Evolutionary conservation across 2,329 filamentous ascomycete genomes (phyloP).

Genomic region (Didymella exigua): DNA sequence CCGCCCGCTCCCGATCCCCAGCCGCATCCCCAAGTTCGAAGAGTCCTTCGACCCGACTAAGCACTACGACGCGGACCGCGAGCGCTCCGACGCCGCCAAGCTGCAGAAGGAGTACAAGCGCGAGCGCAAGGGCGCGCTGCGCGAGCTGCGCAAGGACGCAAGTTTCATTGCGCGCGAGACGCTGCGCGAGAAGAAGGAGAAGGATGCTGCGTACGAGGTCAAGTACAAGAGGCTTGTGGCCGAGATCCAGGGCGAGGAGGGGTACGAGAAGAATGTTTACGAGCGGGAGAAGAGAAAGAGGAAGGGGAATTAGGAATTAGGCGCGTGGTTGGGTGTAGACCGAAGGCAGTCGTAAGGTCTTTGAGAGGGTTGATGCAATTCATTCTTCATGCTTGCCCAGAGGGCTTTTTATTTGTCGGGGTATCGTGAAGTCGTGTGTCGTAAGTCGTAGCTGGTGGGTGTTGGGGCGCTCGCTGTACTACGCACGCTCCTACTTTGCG

Average conservation of each 20-base stretch:
- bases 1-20: conserved; percentile 84
- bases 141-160: conserved; percentile 93
- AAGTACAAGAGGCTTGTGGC: conserved; percentile 92
- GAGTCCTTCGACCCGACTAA: conserved; percentile 92
- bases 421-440: conserved; percentile 18
- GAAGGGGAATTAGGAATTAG: conserved; percentile 57
- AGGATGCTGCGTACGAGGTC: conserved; percentile 91
- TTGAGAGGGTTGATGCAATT: too few relatives aligned
- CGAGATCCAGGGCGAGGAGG: conserved; percentile 95
- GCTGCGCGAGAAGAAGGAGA: conserved; percentile 88
- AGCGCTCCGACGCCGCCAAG: conserved; percentile 83
- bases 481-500: conserved; percentile 63
- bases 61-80: conserved; percentile 95
- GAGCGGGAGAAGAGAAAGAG: conserved; percentile 81
- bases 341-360: too few relatives aligned
- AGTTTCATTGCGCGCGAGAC: conserved; percentile 92
- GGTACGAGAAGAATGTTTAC: conserved; percentile 83
- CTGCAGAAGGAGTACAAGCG: conserved; percentile 90
- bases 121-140: conserved; percentile 91
- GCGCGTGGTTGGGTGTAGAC: background rate
- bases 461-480: too few relatives aligned
- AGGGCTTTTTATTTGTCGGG: too few relatives aligned
- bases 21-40: conserved; percentile 91
- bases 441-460: conserved; percentile 1
- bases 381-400: too few relatives aligned